Conservation (phyloP, 1,284 basidiomycete genomes). For the Cystobasidiaceae sp. region DNA sequence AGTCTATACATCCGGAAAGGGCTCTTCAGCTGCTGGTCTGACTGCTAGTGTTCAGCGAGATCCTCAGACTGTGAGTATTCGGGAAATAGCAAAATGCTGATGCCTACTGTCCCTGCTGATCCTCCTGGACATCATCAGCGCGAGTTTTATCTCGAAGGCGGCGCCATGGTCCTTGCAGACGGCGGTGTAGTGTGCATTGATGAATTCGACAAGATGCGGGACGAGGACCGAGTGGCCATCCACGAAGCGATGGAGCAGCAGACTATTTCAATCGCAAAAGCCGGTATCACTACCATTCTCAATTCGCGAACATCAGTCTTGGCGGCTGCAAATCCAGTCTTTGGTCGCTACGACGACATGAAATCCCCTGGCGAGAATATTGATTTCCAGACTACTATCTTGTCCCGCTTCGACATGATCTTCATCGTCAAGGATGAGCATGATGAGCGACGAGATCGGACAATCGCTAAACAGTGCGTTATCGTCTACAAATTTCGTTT, state of each 20-base stretch:
- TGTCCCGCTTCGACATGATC: constrained; percentile 99
- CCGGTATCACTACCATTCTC: constrained; percentile 95
- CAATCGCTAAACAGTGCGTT: constrained; percentile 16
- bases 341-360: constrained; percentile 96
- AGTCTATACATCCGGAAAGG: constrained; percentile 97
- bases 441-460: constrained; percentile 82
- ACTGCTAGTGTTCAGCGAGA: constrained; percentile 98
- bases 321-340: constrained; percentile 97
- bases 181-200: constrained; percentile 99
- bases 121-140: constrained; percentile 60
- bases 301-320: constrained; percentile 95
- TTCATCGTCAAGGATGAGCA: constrained; percentile 99
- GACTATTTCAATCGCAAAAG: constrained; percentile 98
- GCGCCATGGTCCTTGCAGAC: constrained; percentile 98
- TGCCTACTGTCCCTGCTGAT: too few relatives aligned
- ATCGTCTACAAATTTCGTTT: too few relatives aligned
- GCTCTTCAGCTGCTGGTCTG: constrained; percentile 93
- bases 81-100: too few relatives aligned
- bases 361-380: constrained; percentile 98
- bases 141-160: constrained; percentile 98
- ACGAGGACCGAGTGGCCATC: constrained; percentile 97
- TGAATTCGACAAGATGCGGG: constrained; percentile 99
- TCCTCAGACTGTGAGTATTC: constrained; percentile 65
- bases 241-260: constrained; percentile 99
- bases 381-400: constrained; percentile 96